Evolutionary conservation across 2,329 filamentous ascomycete species (phyloP).

Genomic region (Tolypocladium sp.): DNA sequence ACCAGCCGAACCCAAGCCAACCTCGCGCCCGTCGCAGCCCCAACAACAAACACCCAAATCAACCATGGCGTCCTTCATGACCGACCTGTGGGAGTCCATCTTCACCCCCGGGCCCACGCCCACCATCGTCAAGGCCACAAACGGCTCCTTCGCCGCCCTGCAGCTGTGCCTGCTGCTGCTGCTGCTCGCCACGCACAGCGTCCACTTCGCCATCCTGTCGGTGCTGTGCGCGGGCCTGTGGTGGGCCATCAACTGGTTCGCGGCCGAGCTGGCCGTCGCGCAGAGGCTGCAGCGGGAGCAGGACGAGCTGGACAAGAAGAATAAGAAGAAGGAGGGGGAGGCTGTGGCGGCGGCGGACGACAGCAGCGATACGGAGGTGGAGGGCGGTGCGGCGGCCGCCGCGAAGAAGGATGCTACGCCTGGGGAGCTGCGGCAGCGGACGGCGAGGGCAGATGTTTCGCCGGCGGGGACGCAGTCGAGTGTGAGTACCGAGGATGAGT

Average conservation of each 20-base stretch:
- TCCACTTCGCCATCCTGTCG: constrained; percentile 82
- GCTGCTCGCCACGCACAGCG: constrained; percentile 71
- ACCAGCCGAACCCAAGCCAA: not conserved
- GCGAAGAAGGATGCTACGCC: constrained; percentile 32
- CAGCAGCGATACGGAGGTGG: constrained; percentile 36
- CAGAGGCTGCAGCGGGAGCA: constrained; percentile 22
- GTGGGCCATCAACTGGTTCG: constrained; percentile 98
- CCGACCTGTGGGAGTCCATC: constrained; percentile 81
- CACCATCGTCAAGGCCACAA: constrained; percentile 80
- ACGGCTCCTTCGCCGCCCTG: constrained; percentile 77
- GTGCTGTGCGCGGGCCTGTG: constrained; percentile 73
- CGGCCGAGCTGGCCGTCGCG: constrained; percentile 47
- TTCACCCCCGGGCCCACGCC: constrained; percentile 89
- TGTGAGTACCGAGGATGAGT: constrained; percentile 85
- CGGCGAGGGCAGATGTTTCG: constrained; percentile 18
- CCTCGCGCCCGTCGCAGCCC: not conserved
- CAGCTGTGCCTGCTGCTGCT: constrained; percentile 71
- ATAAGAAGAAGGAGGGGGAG: constrained; percentile 1
- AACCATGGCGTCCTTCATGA: constrained; percentile 52
- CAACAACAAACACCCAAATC: not conserved
- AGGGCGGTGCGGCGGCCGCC: constrained; percentile 17
- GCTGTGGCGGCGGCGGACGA: constrained; percentile 14
- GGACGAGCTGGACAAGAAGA: constrained; percentile 14
- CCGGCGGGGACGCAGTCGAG: constrained; percentile 39
- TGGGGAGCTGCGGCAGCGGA: constrained; percentile 42